Evolutionary conservation across 163 green algal species (phyloP).

Genomic region (Scenedesmus sp.): DNA sequence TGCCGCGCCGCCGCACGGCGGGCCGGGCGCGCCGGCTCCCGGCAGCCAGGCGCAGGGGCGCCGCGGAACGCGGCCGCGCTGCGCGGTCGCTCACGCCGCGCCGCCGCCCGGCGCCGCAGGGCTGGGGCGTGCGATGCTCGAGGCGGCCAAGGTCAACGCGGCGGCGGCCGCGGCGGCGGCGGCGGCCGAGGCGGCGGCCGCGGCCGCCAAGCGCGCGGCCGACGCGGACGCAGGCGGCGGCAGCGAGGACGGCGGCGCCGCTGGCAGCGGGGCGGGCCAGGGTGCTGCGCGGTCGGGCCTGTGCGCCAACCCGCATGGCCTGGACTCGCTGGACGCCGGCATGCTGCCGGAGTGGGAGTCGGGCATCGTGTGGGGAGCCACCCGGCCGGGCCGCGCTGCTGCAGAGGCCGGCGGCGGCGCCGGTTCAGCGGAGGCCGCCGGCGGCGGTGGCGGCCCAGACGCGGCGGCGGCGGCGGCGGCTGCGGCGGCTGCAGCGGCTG

Average conservation of each 20-base stretch:
- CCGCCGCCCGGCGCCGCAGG: no score
- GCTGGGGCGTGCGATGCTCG: slow-evolving; percentile 9
- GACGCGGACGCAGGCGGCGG: background rate
- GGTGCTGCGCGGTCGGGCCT: background rate
- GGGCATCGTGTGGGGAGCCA: slow-evolving; percentile 13
- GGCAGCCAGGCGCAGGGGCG: no score
- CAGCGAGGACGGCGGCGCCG: background rate
- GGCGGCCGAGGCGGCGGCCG: background rate
- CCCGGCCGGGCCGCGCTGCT: background rate
- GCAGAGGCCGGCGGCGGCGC: background rate
- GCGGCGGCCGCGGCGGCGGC: background rate
- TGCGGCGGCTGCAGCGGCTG: slow-evolving; percentile 3
- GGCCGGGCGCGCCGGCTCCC: no score
- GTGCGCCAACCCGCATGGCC: slow-evolving; percentile 16
- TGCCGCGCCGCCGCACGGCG: no score
- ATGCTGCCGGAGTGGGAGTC: slow-evolving; percentile 35
- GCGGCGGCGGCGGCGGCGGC: slow-evolving; percentile 8
- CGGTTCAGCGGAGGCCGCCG: background rate
- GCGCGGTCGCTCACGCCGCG: no score
- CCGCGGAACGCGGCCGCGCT: no score
- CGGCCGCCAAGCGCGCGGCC: no score
- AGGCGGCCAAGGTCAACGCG: slow-evolving; percentile 1
- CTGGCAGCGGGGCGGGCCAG: background rate
- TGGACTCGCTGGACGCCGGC: slow-evolving; percentile 17
- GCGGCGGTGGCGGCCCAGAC: background rate